Evolutionary conservation across 495 filamentous ascomycete genomes (phyloP).

Genomic region (Parathielavia appendiculata): DNA sequence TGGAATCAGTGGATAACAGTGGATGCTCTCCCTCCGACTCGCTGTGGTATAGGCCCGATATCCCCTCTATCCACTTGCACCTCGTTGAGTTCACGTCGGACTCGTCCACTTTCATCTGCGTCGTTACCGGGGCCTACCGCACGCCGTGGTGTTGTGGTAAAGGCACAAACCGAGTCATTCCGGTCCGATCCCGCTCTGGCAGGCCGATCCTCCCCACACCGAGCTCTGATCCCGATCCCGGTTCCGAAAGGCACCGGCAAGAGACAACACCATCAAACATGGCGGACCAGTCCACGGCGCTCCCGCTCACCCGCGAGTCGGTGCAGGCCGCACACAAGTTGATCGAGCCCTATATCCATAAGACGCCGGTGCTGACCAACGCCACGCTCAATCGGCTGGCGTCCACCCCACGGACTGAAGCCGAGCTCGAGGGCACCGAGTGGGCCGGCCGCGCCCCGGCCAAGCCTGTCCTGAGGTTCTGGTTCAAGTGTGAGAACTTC

Average conservation of each 20-base stretch:
- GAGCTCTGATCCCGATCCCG: neutral
- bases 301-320: constrained; percentile 62
- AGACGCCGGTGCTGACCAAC: constrained; percentile 76
- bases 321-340: constrained; percentile 64
- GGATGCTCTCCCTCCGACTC: neutral
- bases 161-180: neutral
- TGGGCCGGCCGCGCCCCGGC: constrained; percentile 56
- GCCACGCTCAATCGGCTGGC: constrained; percentile 66
- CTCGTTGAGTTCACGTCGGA: neutral
- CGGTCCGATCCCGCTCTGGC: constrained; percentile 5
- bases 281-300: constrained; percentile 46
- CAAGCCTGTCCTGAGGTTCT: constrained; percentile 63
- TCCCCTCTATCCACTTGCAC: neutral
- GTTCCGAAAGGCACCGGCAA: neutral
- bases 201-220: constrained; percentile 6
- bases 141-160: neutral
- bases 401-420: constrained; percentile 57
- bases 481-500: constrained; percentile 96
- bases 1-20: constrained; percentile 1
- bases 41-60: neutral
- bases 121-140: neutral
- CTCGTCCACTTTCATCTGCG: no score
- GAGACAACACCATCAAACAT: constrained; percentile 28
- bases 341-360: constrained; percentile 72
- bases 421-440: constrained; percentile 50